Percentiles rank a stretch among this genome's conserved stretches.
These are phyloP conservation scores for Solanum aculeatissimum DNA, from an alignment of 305 asterid genomes.

Conservation along the genomic window DNA sequence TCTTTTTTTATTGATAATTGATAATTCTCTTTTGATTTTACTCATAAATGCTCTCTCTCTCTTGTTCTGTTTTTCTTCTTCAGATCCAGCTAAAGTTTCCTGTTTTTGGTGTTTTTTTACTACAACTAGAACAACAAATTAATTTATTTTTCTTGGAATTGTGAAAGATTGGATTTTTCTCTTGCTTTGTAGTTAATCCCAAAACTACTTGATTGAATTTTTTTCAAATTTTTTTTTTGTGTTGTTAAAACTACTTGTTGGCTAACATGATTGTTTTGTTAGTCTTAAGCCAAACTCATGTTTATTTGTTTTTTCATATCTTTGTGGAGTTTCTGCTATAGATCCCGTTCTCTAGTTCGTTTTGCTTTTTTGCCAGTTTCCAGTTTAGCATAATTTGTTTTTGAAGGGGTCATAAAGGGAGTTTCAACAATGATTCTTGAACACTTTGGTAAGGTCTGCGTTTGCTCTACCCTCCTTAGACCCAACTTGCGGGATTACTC, in stretches of 20 bases:
- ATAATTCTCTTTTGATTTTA: neutral
- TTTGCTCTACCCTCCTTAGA: neutral
- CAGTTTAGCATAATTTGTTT: neutral
- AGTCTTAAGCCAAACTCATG: neutral
- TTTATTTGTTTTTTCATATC: neutral
- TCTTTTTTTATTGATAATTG: neutral
- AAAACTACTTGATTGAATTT: neutral
- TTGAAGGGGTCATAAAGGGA: neutral
- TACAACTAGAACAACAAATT: neutral
- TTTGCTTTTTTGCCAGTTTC: neutral
- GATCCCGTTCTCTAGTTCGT: neutral
- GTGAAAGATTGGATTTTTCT: neutral
- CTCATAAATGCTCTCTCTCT: neutral
- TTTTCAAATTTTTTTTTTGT: neutral
- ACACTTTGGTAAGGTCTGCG: neutral
- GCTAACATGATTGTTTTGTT: neutral
- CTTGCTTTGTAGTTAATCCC: neutral
- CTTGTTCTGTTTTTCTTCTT: neutral
- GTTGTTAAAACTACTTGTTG: neutral
- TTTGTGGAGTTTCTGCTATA: neutral
- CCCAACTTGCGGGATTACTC: neutral
- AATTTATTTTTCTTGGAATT: neutral
- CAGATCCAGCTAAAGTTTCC: neutral
- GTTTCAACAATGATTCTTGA: neutral
- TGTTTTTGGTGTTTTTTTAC: neutral